Evolutionary conservation across 2,329 filamentous ascomycete species (phyloP).

Genomic region (Curvularia sp.): DNA sequence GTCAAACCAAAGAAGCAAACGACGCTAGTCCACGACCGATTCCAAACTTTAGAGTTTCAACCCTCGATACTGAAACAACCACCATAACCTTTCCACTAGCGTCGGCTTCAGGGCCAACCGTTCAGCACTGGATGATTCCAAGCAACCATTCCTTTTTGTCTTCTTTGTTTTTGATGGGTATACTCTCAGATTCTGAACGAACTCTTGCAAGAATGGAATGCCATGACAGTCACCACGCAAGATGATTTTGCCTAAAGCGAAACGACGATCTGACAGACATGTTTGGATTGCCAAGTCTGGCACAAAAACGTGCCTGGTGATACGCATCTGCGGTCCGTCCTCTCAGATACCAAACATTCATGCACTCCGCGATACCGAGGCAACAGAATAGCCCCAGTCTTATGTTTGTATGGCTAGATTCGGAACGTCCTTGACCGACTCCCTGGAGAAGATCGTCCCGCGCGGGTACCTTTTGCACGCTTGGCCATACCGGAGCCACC

Average conservation of each 20-base stretch:
- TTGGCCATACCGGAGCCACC: conserved; percentile 15
- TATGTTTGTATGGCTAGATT: conserved; percentile 6
- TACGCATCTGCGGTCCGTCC: conserved; percentile 27
- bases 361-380: conserved; percentile 28
- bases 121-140: background rate
- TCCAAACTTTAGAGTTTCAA: conserved; percentile 40
- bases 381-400: conserved; percentile 31
- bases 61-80: conserved; percentile 26
- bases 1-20: conserved; percentile 11
- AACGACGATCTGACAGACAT: conserved; percentile 10
- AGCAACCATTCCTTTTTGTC: conserved; percentile 1
- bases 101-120: conserved; percentile 9
- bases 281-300: conserved; percentile 41
- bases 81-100: conserved; percentile 7
- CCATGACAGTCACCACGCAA: background rate
- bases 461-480: conserved; percentile 18
- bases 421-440: conserved; percentile 11
- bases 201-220: background rate
- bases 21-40: conserved; percentile 27
- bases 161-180: background rate
- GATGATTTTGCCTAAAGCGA: background rate
- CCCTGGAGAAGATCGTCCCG: conserved; percentile 35
- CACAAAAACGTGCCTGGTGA: conserved; percentile 32
- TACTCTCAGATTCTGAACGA: background rate
- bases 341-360: conserved; percentile 43